Conservation (phyloP, 1,139 yeast genomes). For the Pichia sp. region DNA sequence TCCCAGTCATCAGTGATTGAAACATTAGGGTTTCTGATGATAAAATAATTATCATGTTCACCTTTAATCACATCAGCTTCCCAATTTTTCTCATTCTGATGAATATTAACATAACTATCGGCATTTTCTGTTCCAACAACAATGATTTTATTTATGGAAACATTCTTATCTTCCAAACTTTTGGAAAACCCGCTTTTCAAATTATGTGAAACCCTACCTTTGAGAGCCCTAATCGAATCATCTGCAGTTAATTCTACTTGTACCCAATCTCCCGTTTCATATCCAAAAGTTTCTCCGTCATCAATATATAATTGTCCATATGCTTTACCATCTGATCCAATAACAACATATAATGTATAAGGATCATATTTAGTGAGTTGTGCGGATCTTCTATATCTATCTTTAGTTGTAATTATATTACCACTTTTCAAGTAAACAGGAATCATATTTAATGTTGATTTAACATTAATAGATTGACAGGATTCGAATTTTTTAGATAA, state of each 20-base stretch:
- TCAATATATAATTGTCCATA: constrained; percentile 67
- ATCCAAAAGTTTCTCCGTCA: constrained; percentile 72
- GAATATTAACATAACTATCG: constrained; percentile 19
- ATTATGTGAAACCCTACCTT: constrained; percentile 22
- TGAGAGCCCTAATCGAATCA: constrained; percentile 24
- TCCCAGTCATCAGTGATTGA: constrained; percentile 47
- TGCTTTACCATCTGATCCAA: constrained; percentile 37
- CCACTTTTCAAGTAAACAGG: constrained; percentile 82
- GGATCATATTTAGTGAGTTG: constrained; percentile 78
- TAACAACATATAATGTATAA: constrained; percentile 65
- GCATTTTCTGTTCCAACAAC: constrained; percentile 37
- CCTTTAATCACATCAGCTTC: constrained; percentile 28
- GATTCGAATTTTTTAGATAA: constrained; percentile 29
- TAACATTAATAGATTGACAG: constrained; percentile 37
- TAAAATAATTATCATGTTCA: constrained; percentile 20
- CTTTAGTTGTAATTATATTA: constrained; percentile 58
- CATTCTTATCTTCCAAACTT: constrained; percentile 23
- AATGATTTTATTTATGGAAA: constrained; percentile 54
- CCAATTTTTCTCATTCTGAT: constrained; percentile 37
- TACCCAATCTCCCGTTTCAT: constrained; percentile 45
- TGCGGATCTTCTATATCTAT: constrained; percentile 74
- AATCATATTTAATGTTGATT: constrained; percentile 53
- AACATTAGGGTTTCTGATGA: constrained; percentile 52
- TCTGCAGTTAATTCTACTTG: constrained; percentile 35
- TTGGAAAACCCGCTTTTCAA: constrained; percentile 24